Evolutionary conservation across 2,329 filamentous ascomycete species (phyloP), one percentile per base, ranked within the genome.

Genomic region (Keithomyces neogunnii): DNA sequence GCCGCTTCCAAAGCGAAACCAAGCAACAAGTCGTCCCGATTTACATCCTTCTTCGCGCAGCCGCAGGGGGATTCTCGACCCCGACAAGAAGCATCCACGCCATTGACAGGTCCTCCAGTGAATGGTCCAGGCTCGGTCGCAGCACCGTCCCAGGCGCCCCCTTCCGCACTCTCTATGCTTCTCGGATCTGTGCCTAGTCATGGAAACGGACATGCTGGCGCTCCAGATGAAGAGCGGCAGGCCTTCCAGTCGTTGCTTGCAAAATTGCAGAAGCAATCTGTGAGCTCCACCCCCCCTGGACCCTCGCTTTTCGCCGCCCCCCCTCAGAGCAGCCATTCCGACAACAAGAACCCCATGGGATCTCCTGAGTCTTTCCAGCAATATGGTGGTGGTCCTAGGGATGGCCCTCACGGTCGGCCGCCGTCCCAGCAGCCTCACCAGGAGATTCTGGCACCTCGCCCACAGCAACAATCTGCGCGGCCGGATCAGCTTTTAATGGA

Each of bases 231-330:
- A 49, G 91, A 96, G 62, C 89, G 89, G 66, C 86, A 90, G 65
- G 91, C 89, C 1, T 96, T 96, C 68, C 82, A 89, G 57, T 81
- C 84, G 44, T 80, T 96, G 45, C 73, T 96, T 36, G 81, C 87
- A 59, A 95, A 96, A 77, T 79, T 96, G 40, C 85, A 90, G 54
- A 73, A 73, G 52, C 78, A 81, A 53, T 76, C 71, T 2, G 58
- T 68, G 56, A 71, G 66, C 44, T 69, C 71, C 46, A 74, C 77
- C 31, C 73, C 76, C 10, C 71, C 74, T 8, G 66, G 66, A 1
- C 63, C 64, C 5, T 72, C 74, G 3, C 65, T 69, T 3, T 78
- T 72, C 53, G 66, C 72, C 26, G 67, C 69, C 10, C 72, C 72
- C 42, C 67, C 66, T 1, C 65, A 70, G 31, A 49, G 50, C 47